phyloP scores from a whole-genome alignment of 306 rosid species.

The Fragaria vesca region DNA sequence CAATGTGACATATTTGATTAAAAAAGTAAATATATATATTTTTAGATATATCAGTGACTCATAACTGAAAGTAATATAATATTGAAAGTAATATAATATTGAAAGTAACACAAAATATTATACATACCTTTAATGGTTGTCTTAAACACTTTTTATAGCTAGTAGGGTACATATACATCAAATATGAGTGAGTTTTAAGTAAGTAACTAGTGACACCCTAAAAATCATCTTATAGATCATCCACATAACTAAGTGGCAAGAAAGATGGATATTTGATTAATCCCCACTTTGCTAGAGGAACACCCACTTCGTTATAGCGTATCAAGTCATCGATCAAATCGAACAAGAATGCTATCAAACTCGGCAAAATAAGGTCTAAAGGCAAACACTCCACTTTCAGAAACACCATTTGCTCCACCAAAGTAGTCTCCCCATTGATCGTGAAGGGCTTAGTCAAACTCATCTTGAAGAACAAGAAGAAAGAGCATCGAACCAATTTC shows the following conservation, averaged over 20 bases:
- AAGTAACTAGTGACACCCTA: neutral
- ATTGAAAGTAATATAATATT: too few species aligned
- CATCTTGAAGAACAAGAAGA: neutral
- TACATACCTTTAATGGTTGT: neutral
- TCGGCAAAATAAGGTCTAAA: neutral
- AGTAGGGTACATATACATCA: neutral
- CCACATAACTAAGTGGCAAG: neutral
- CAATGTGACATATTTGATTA: neutral
- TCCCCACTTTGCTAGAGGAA: neutral
- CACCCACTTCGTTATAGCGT: neutral
- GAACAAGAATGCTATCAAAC: neutral
- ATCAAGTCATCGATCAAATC: neutral
- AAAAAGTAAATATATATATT: too few species aligned
- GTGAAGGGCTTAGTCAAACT: neutral
- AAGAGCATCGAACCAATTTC: neutral
- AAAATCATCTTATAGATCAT: neutral
- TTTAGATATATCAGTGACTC: too few species aligned
- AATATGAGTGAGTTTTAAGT: neutral
- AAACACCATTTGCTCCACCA: neutral
- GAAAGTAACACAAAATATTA: accelerated
- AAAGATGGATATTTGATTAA: neutral
- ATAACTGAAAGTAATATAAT: too few species aligned
- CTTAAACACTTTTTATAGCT: neutral
- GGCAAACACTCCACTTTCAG: neutral
- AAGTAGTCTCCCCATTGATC: neutral